Evolutionary conservation across 2,329 filamentous ascomycete species (phyloP), one percentile per base, ranked within the genome.

Genomic region (Aspergillus texensis): DNA sequence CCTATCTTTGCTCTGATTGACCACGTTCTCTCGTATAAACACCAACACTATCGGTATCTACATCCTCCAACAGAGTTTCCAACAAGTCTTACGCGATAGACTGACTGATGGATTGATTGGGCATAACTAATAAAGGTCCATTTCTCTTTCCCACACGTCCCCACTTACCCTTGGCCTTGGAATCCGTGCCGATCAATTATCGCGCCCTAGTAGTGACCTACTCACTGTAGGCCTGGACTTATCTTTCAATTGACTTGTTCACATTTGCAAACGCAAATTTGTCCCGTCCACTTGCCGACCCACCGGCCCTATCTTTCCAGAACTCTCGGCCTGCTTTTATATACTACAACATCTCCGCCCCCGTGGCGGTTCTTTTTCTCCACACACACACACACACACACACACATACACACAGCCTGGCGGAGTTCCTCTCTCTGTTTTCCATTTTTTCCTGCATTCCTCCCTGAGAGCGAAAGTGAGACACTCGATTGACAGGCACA

Each of bases 311-410:
- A 58, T 59, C 63, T 63, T 67, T 65, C 61, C 60, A 64, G 61
- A 65, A 62, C 24, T 26, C 52, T 36, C 32, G 24, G 28, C 14
- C 62, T 62, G 61, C 58, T 66, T 67, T 65, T 69, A 67, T 68
- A 68, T 65, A 63, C 56, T 60, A 41, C 53, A 30, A 32, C 34
- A 26, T 39, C 32, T 55, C 52, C 32, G 52, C 52, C 52, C 50
- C 65, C 62, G 65, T 66, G 61, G 62, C 67, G 61, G 58, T 64
- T 69, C 68, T 66, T 26, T 56, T 62, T 59, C 67, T 66, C 70
- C 68, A 69, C 71, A 74, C 19, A 48, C 24, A 48, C 6, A 48
- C 45, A 28, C 26, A 28, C 26, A 28, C 26, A 28, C 26, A 28
- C 26, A 28, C 26, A 28, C 6, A 28, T 28, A 48, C 14, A 48